phyloP scores from a whole-genome alignment of 805 yeast species.

The Yarrowia osloensis region DNA sequence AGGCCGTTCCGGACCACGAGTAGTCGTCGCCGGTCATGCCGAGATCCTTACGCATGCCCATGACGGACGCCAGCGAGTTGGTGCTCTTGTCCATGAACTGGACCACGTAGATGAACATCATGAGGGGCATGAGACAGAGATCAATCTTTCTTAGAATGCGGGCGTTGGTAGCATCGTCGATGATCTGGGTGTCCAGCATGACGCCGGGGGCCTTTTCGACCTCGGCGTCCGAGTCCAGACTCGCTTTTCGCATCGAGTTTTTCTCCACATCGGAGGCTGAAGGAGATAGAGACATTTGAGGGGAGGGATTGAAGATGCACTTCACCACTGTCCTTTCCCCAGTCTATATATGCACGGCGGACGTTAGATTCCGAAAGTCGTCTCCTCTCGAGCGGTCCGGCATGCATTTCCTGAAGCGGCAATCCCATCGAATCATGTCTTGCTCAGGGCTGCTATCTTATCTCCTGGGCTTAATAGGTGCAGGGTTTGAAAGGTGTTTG shows the following conservation, averaged over 20 bases:
- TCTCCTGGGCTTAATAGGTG: neutral
- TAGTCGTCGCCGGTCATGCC: conserved; percentile 49
- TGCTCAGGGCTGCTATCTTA: conserved; percentile 18
- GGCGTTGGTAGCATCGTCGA: conserved; percentile 8
- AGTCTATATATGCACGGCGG: neutral
- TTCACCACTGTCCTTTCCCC: too few relatives aligned
- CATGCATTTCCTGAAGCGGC: conserved; percentile 4
- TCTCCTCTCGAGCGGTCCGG: neutral
- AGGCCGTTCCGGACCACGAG: conserved; percentile 59
- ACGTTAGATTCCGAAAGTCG: too few relatives aligned
- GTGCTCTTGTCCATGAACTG: conserved; percentile 66
- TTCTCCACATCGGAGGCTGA: neutral
- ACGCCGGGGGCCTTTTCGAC: neutral
- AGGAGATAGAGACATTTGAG: neutral
- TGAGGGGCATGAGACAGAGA: conserved; percentile 51
- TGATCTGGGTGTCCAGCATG: neutral
- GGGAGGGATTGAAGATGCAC: neutral
- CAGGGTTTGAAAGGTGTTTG: neutral
- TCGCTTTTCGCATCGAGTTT: neutral
- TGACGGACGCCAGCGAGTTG: conserved; percentile 54
- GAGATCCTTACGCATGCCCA: conserved; percentile 52
- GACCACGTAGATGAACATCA: conserved; percentile 52
- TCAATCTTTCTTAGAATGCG: conserved; percentile 53
- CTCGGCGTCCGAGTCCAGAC: neutral
- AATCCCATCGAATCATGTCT: conserved; percentile 24